Conservation (phyloP, 306 rosid genomes). For the Lathyrus aphaca region DNA sequence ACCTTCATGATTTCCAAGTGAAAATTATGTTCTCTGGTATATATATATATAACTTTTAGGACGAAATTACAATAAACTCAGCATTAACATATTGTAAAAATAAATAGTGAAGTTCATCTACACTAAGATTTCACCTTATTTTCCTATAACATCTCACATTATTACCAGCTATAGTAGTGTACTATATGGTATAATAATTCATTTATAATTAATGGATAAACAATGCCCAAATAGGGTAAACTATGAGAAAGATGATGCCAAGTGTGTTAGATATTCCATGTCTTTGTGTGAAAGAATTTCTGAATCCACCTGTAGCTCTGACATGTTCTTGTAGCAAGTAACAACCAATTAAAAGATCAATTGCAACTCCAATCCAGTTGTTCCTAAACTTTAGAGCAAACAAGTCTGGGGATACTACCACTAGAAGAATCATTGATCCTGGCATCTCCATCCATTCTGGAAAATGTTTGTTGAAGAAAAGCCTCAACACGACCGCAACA, state of each 20-base stretch:
- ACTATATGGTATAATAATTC: conserved; percentile 14
- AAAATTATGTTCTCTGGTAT: background rate
- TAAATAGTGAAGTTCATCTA: background rate
- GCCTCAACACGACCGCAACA: conserved; percentile 72
- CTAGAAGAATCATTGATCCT: conserved; percentile 78
- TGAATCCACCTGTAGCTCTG: conserved; percentile 86
- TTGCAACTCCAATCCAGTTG: conserved; percentile 57
- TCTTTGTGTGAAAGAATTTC: conserved; percentile 77
- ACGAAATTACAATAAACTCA: background rate
- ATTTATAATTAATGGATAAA: conserved; percentile 50
- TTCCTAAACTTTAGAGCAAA: conserved; percentile 62
- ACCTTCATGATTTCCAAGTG: background rate
- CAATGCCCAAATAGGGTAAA: conserved; percentile 72
- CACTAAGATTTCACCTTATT: background rate
- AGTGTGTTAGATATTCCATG: conserved; percentile 87
- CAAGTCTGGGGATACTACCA: conserved; percentile 73
- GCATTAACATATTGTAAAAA: background rate
- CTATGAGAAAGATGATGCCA: conserved; percentile 72
- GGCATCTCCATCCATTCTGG: conserved; percentile 96
- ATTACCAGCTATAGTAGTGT: background rate
- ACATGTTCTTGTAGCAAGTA: conserved; percentile 91
- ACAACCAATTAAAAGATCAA: conserved; percentile 75
- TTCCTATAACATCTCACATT: background rate
- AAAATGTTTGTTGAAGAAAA: conserved; percentile 81
- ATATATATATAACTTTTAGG: background rate